These are phyloP conservation scores for Cyclotella cryptica DNA, from an alignment of 108 stramenopile species.

Conservation along the genomic window DNA sequence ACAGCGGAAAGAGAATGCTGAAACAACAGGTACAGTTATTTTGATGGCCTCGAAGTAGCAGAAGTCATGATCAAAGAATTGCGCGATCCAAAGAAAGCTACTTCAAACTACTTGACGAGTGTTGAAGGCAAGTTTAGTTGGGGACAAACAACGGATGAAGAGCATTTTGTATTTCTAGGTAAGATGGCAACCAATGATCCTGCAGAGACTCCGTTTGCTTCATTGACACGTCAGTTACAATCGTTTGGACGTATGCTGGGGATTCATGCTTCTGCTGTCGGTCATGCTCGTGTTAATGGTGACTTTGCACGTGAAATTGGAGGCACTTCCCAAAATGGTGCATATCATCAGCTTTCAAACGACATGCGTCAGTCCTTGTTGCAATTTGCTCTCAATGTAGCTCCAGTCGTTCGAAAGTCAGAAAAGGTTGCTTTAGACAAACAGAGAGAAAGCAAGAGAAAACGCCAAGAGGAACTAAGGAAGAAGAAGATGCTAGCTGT, in stretches of 20 bases:
- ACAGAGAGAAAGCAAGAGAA: background rate
- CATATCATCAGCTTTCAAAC: background rate
- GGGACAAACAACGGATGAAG: too few relatives aligned
- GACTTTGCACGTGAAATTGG: too few relatives aligned
- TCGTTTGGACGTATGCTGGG: too few relatives aligned
- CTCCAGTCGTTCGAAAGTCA: background rate
- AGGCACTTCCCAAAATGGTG: background rate
- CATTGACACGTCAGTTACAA: too few relatives aligned
- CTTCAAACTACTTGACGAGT: too few relatives aligned
- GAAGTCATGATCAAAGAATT: background rate
- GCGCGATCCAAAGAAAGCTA: too few relatives aligned
- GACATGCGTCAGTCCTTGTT: slow-evolving; percentile 4
- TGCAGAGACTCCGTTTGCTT: too few relatives aligned
- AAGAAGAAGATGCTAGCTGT: background rate
- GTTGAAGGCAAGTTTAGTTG: too few relatives aligned
- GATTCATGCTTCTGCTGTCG: too few relatives aligned
- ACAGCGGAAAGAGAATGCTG: slow-evolving; percentile 1
- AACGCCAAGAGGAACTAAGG: background rate
- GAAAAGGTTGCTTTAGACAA: background rate
- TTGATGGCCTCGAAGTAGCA: slow-evolving; percentile 11
- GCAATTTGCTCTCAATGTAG: background rate
- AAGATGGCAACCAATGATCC: too few relatives aligned
- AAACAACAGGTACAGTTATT: background rate
- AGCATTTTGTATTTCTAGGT: too few relatives aligned
- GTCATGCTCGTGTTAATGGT: too few relatives aligned